A percentile compares a stretch with the other conserved stretches of the same genome.
phyloP scores from a whole-genome alignment of 2,329 filamentous ascomycete genomes.

The Trichoderma gracile region DNA sequence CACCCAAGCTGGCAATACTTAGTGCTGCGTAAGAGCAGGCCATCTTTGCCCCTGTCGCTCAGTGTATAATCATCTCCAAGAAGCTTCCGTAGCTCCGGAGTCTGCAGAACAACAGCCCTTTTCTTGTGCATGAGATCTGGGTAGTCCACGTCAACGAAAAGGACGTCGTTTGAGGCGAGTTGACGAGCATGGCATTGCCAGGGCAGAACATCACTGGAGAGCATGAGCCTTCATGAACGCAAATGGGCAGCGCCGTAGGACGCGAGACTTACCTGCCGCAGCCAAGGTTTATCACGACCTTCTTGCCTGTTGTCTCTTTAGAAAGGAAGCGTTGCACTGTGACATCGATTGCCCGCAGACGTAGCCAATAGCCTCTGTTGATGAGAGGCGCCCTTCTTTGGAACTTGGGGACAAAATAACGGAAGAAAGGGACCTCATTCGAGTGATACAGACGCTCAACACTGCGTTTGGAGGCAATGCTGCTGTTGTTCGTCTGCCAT shows the following conservation, averaged over 20 bases:
- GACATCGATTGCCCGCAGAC: conserved; percentile 78
- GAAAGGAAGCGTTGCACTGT: conserved; percentile 73
- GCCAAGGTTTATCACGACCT: conserved; percentile 79
- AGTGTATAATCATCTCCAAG: conserved; percentile 35
- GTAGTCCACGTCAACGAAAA: conserved; percentile 86
- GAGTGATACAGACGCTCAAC: conserved; percentile 87
- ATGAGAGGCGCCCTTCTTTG: conserved; percentile 83
- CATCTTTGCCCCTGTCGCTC: conserved; percentile 45
- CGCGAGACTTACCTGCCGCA: conserved; percentile 78
- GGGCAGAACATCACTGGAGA: conserved; percentile 75
- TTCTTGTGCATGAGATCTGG: conserved; percentile 77
- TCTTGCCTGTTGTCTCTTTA: conserved; percentile 54
- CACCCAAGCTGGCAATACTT: conserved; percentile 80
- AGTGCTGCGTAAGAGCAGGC: conserved; percentile 63
- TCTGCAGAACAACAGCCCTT: conserved; percentile 64
- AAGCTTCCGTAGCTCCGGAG: conserved; percentile 54
- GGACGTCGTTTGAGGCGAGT: conserved; percentile 52
- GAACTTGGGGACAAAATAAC: conserved; percentile 82
- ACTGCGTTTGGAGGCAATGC: conserved; percentile 87
- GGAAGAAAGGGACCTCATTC: conserved; percentile 77
- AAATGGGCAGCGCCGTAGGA: neutral
- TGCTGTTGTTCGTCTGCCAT: conserved; percentile 78
- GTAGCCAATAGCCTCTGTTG: conserved; percentile 85
- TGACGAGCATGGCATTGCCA: conserved; percentile 78
- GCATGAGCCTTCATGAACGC: neutral